These are phyloP conservation scores for Cercospora beticola DNA, from an alignment of 2,329 filamentous ascomycete species.

Conservation along the genomic window DNA sequence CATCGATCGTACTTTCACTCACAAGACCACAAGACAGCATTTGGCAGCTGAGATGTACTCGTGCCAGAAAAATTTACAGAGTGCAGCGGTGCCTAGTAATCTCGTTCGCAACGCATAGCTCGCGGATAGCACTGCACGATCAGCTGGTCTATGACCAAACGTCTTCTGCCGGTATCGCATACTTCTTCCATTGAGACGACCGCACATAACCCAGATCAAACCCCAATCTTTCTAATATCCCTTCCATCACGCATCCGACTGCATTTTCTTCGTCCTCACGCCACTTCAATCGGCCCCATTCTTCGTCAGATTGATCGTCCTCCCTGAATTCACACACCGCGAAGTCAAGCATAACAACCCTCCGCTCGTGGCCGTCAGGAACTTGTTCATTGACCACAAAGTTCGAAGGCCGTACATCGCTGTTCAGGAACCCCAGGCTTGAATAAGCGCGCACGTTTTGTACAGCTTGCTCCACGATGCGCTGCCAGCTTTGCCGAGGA, in stretches of 20 bases:
- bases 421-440: not conserved
- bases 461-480: not conserved
- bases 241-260: not conserved
- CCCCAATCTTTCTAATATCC: not conserved
- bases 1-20: not conserved
- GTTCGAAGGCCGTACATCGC: not conserved
- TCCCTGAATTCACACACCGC: not conserved
- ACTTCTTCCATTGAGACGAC: not conserved
- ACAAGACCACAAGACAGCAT: not conserved
- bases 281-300: not conserved
- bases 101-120: not conserved
- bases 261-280: not conserved
- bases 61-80: not conserved
- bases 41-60: too few relatives aligned
- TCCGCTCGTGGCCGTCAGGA: not conserved
- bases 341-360: not conserved
- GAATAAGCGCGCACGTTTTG: not conserved
- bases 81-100: not conserved
- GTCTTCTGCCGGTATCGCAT: not conserved
- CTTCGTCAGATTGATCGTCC: not conserved
- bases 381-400: not conserved
- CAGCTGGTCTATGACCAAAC: not conserved
- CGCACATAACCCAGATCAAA: not conserved
- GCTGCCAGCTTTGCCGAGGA: constrained; percentile 6
- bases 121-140: not conserved